These are phyloP conservation scores for Orbilia oligospora DNA, from an alignment of 2,329 filamentous ascomycete species.

Conservation along the genomic window DNA sequence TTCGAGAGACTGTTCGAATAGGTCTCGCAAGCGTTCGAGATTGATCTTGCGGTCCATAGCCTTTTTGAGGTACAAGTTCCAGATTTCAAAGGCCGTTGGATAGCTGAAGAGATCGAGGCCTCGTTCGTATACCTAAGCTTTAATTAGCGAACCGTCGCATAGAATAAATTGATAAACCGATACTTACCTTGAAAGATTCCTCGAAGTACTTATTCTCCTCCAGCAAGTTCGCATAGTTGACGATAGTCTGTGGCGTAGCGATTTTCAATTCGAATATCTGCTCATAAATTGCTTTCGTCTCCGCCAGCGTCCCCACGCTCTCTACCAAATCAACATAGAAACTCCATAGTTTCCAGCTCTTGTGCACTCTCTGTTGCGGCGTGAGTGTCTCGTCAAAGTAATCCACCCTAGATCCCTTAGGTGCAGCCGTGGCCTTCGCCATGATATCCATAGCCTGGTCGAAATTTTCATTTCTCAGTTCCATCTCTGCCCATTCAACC, in stretches of 20 bases:
- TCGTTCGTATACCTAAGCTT: constrained; percentile 81
- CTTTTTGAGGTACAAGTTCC: constrained; percentile 98
- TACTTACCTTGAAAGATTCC: constrained; percentile 85
- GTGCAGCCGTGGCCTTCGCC: constrained; percentile 96
- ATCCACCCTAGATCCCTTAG: constrained; percentile 97
- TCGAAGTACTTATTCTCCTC: constrained; percentile 97
- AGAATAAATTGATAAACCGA: not conserved
- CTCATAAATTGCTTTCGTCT: constrained; percentile 95
- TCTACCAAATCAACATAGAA: constrained; percentile 99
- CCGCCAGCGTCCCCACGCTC: constrained; percentile 89
- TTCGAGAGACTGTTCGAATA: constrained; percentile 97
- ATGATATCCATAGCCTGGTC: constrained; percentile 95
- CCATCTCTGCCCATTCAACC: constrained; percentile 99
- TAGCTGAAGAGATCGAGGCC: constrained; percentile 98
- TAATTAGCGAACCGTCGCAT: constrained; percentile 3
- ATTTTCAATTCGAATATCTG: constrained; percentile 98
- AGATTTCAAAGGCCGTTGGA: constrained; percentile 96
- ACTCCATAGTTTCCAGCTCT: constrained; percentile 99
- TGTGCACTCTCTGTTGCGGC: constrained; percentile 96
- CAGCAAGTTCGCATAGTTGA: constrained; percentile 96
- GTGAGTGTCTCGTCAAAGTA: constrained; percentile 97
- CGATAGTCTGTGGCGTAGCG: constrained; percentile 96
- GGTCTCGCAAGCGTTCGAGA: constrained; percentile 91
- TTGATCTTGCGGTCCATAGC: constrained; percentile 95
- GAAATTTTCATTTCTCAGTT: constrained; percentile 94